Base-by-base conservation (phyloP, 2,329 filamentous ascomycete genomes). In the Fusarium miscanthi region DNA sequence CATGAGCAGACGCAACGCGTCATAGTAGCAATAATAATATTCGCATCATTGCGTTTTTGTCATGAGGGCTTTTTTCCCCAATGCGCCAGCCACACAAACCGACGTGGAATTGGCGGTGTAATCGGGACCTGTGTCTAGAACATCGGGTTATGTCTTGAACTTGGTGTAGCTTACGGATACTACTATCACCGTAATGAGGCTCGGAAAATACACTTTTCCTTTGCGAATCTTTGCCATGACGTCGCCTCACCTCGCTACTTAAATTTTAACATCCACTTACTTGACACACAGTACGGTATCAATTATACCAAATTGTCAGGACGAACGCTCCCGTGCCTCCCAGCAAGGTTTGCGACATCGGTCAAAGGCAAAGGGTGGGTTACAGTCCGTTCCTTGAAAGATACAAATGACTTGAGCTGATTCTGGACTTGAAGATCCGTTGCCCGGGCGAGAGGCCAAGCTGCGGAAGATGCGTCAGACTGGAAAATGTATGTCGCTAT, bases 391-490 rank as follows among this genome's bases (percentile, higher is more conserved):
- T 21, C 3, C 5, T 0, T 14, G 9, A 17, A 6, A 8, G 9
- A 12, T 6, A 16, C 3, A 11, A 8, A 9, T 6, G 31, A 16
- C 8, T 7, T 7, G 16, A 9, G 9, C 9, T 43, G 3, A 56
- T 57, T 21, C 37, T 12, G 8, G 12, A 19, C 16, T 21, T 30
- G 16, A 11, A 74, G 73, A 69, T 75, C 16, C 66, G 72, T 17
- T 75, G 73, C 42, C 66, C 66, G 1, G 63, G 66, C 3, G 72
- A 75, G 8, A 53, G 52, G 4, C 73, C 72, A 16, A 68, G 54
- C 27, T 74, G 73, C 38, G 70, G 23, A 13, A 64, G 72, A 27
- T 74, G 72, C 12, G 23, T 33, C 6, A 63, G 73, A 7, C n/a
- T 74, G 5, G 49, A 48, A 4, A 56, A 38, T 3, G 12, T 25